Conservation (phyloP, 2,329 filamentous ascomycete genomes). For the Stemphylium beticola region DNA sequence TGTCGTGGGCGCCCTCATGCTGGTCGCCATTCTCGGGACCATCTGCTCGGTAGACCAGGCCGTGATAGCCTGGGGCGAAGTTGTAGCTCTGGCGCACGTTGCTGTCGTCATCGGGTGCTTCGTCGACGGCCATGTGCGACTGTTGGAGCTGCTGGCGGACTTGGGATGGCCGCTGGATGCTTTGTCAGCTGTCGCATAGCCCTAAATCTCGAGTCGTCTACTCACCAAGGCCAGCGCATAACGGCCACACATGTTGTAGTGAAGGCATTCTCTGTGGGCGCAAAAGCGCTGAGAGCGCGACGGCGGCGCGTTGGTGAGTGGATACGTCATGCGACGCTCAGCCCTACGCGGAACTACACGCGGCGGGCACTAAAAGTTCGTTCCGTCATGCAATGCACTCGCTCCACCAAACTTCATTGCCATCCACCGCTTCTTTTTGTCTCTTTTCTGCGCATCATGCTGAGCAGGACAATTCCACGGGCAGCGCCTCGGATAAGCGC, state of each 20-base stretch:
- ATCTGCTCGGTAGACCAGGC: conserved; percentile 84
- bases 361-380: conserved; percentile 37
- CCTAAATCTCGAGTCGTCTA: conserved; percentile 4
- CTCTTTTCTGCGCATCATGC: conserved; percentile 40
- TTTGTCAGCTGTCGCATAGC: conserved; percentile 15
- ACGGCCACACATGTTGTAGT: conserved; percentile 68
- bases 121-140: conserved; percentile 73
- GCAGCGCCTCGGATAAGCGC: conserved; percentile 29
- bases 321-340: conserved; percentile 43
- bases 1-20: conserved; percentile 39
- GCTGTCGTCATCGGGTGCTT: conserved; percentile 71
- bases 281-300: conserved; percentile 9
- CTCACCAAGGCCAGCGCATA: conserved; percentile 69
- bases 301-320: conserved; percentile 33
- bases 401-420: conserved; percentile 21
- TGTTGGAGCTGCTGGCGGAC: conserved; percentile 76
- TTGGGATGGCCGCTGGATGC: conserved; percentile 72
- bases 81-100: conserved; percentile 81
- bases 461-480: conserved; percentile 42
- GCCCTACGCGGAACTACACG: conserved; percentile 35
- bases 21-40: conserved; percentile 64
- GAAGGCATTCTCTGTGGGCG: conserved; percentile 21
- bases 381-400: conserved; percentile 29
- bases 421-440: conserved; percentile 20
- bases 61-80: conserved; percentile 86